Base-by-base conservation (phyloP, 2,329 filamentous ascomycete genomes). In the Coleophoma crateriformis region DNA sequence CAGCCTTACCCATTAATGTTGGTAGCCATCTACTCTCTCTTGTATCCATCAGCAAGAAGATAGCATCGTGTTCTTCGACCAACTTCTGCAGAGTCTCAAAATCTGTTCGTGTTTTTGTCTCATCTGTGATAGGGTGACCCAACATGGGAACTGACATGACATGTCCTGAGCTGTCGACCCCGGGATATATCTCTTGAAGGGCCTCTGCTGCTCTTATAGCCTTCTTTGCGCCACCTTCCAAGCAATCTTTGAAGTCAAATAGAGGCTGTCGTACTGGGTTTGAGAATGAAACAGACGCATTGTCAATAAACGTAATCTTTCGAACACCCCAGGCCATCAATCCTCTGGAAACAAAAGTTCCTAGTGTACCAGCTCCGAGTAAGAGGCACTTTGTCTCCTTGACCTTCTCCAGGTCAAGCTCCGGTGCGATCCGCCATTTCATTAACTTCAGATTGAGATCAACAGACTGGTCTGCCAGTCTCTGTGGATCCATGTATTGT, bases 41-140 rank as follows among this genome's bases (percentile, higher is more conserved):
- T 10, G 90, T 95, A 61, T 97, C 92, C 90, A 97, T 96, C 4
- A 99, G 79, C n/a, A 99, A 75, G 65, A 99, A 99, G 22, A 99
- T 84, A 15, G 81, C 91, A 64, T 99, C 94, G 62, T 99, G 94
- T 22, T 85, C 81, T 45, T 90, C 78, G 48, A 99, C 85, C 13
- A 99, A 73, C 45, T 75, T 68, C 61, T 87, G 78, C 4, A 99
- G 72, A 54, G 80, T 82, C 50, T 89, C 82, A 60, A 88, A 96
- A 46, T 97, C 88, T 6, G 70, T 71, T 57, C 82, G 84, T 1
- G 85, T 84, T 64, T 81, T 85, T 2, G 72, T 70, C 62, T 86
- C 81, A 56, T 96, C 86, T 3, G 73, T 79, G 50, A 95, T 87
- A 0, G 91, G 88, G 65, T 99, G 94, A 2, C 92, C 94, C 3